Evolutionary conservation across 441 rosid species (phyloP).

Genomic region (Erodium moschatum): DNA sequence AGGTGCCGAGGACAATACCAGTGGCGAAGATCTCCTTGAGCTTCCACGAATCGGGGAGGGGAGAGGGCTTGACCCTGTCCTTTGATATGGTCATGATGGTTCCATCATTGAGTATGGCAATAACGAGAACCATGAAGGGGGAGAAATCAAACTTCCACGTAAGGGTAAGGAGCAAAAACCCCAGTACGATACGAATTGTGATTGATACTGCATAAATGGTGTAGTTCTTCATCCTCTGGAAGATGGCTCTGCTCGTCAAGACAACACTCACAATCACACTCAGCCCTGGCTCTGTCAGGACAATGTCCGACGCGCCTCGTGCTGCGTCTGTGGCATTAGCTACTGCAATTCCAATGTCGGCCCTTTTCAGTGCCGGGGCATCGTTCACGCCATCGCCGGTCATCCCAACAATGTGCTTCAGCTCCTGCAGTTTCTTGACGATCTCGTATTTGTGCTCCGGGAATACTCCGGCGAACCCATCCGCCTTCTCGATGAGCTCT

Average conservation of each 20-base stretch:
- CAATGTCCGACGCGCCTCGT: conserved; percentile 58
- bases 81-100: conserved; percentile 70
- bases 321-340: conserved; percentile 72
- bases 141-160: conserved; percentile 66
- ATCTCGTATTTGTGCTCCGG: conserved; percentile 73
- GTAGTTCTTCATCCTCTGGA: conserved; percentile 65
- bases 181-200: conserved; percentile 53
- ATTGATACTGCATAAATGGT: conserved; percentile 57
- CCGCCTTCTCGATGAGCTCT: conserved; percentile 29
- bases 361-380: conserved; percentile 63
- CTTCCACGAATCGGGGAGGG: conserved; percentile 65
- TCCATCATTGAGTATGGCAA: conserved; percentile 59
- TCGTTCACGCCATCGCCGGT: conserved; percentile 72
- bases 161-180: conserved; percentile 58
- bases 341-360: conserved; percentile 64
- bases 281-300: conserved; percentile 60
- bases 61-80: conserved; percentile 68
- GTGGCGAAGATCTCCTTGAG: conserved; percentile 63
- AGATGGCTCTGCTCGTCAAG: conserved; percentile 60
- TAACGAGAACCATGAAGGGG: conserved; percentile 59
- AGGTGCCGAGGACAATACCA: conserved; percentile 51
- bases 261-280: conserved; percentile 67
- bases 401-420: conserved; percentile 64
- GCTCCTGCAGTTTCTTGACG: conserved; percentile 49
- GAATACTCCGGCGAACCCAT: conserved; percentile 70